Conservation (phyloP, 352 stramenopile species). For the Elongisporangium prolatum region DNA sequence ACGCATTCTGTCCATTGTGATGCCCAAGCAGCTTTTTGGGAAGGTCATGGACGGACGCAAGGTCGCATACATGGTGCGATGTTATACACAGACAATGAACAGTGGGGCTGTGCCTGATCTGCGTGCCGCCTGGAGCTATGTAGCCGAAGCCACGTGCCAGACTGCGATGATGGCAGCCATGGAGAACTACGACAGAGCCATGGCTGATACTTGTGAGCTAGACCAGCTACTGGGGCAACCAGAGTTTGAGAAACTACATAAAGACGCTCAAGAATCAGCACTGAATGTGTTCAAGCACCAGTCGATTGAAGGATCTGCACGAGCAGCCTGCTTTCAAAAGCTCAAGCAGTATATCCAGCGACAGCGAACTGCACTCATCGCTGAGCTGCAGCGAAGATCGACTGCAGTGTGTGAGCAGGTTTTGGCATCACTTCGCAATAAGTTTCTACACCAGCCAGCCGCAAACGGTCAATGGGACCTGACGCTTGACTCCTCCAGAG, state of each 20-base stretch:
- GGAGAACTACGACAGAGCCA: conserved; percentile 49
- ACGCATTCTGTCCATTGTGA: conserved; percentile 41
- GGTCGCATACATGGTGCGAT: conserved; percentile 52
- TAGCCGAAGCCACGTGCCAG: conserved; percentile 74
- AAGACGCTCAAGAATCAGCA: conserved; percentile 67
- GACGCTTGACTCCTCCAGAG: conserved; percentile 10
- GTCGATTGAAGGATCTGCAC: conserved; percentile 62
- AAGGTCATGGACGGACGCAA: conserved; percentile 61
- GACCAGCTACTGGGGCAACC: conserved; percentile 43
- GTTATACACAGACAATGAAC: conserved; percentile 79
- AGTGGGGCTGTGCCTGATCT: conserved; percentile 76
- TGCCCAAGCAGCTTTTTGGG: conserved; percentile 61
- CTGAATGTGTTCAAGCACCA: conserved; percentile 58
- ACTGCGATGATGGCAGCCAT: conserved; percentile 45
- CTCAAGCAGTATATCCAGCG: conserved; percentile 72
- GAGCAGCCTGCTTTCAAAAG: conserved; percentile 62
- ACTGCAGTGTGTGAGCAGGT: conserved; percentile 45
- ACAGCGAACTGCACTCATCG: conserved; percentile 45
- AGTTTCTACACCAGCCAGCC: conserved; percentile 37
- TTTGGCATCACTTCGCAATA: conserved; percentile 25
- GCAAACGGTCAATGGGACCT: conserved; percentile 36
- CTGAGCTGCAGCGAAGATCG: conserved; percentile 52
- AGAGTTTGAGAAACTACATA: conserved; percentile 72
- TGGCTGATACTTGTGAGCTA: conserved; percentile 16
- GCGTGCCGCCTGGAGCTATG: conserved; percentile 79